phyloP scores from a whole-genome alignment of 2,329 filamentous ascomycete species.

The Penicillium sp. region DNA sequence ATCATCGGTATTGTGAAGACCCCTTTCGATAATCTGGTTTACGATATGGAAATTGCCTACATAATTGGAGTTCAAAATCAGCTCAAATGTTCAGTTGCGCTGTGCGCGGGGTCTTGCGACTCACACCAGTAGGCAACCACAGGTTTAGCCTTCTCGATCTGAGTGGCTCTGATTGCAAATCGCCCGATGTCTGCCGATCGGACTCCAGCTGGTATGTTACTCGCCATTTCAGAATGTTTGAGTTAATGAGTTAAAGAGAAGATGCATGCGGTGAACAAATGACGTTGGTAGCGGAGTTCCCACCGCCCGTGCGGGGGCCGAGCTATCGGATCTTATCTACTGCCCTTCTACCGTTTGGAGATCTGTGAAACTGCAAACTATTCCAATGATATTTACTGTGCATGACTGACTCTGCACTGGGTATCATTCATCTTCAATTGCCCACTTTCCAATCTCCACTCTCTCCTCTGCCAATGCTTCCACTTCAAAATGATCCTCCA shows the following conservation, averaged over 20 bases:
- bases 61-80: constrained; percentile 16
- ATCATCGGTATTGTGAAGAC: constrained; percentile 73
- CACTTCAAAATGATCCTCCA: constrained; percentile 43
- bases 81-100: constrained; percentile 6
- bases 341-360: background rate
- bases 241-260: background rate
- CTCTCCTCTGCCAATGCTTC: constrained; percentile 44
- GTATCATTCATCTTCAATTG: constrained; percentile 32
- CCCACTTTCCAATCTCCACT: constrained; percentile 45
- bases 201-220: constrained; percentile 66
- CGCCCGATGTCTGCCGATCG: constrained; percentile 78
- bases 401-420: background rate
- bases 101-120: constrained; percentile 34
- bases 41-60: constrained; percentile 87
- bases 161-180: constrained; percentile 77
- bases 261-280: constrained; percentile 14
- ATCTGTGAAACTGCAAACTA: background rate
- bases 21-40: constrained; percentile 80
- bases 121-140: constrained; percentile 93
- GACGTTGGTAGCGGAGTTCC: constrained; percentile 20
- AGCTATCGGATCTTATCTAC: background rate
- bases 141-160: constrained; percentile 80
- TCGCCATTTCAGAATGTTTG: constrained; percentile 59
- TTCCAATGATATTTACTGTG: background rate
- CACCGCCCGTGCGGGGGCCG: constrained; percentile 23